Conservation (phyloP, 352 stramenopile genomes). For the Blastocystis sp. region DNA sequence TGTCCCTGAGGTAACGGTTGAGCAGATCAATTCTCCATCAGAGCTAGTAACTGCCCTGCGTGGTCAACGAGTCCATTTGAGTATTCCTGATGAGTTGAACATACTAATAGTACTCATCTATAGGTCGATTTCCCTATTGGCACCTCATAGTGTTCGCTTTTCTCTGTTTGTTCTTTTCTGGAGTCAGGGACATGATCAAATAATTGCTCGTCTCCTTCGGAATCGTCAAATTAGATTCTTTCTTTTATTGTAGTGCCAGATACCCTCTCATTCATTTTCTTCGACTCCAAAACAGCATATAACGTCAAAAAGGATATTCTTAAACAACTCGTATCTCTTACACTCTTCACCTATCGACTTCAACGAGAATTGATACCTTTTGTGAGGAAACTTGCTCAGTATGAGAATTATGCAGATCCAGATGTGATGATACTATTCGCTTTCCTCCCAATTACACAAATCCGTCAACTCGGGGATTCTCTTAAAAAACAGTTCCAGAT, state of each 20-base stretch:
- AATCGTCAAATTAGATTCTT: too few species aligned
- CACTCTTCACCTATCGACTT: background rate
- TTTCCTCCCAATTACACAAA: background rate
- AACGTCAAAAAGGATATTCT: too few species aligned
- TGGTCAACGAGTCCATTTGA: background rate
- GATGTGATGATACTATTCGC: background rate
- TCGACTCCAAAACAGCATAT: too few species aligned
- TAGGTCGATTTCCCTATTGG: background rate
- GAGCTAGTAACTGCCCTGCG: background rate
- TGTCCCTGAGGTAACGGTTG: slow-evolving; percentile 19
- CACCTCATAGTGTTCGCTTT: background rate
- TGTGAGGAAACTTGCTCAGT: background rate
- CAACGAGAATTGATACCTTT: background rate
- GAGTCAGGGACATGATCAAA: background rate
- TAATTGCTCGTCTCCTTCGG: too few species aligned
- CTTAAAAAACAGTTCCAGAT: slow-evolving; percentile 32
- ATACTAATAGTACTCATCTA: background rate
- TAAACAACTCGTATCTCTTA: too few species aligned
- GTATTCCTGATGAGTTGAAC: background rate
- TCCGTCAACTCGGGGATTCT: background rate
- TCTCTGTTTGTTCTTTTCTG: background rate
- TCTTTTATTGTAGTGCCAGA: too few species aligned
- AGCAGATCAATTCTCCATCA: slow-evolving; percentile 21
- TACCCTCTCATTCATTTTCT: too few species aligned
- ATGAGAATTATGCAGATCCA: slow-evolving; percentile 10